Evolutionary conservation across 1,139 yeast species (phyloP).

Genomic region (Pichia norvegensis): DNA sequence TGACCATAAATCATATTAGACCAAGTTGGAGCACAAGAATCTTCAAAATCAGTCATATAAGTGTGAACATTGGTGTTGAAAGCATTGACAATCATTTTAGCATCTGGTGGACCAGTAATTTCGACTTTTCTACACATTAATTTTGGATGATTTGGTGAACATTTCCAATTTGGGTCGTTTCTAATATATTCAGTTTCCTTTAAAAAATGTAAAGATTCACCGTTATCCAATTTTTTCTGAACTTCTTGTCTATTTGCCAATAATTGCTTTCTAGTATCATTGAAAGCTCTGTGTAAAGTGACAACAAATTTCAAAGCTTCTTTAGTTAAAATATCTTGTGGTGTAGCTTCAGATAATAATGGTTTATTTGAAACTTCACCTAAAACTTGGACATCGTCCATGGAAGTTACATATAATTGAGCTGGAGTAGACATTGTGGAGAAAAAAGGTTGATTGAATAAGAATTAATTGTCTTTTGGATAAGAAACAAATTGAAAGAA

Average conservation of each 20-base stretch:
- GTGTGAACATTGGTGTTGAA: slow-evolving; percentile 83
- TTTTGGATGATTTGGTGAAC: slow-evolving; percentile 57
- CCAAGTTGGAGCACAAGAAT: slow-evolving; percentile 96
- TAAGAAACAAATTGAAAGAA: too few relatives aligned
- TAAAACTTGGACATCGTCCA: slow-evolving; percentile 58
- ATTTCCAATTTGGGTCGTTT: slow-evolving; percentile 68
- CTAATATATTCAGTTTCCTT: slow-evolving; percentile 61
- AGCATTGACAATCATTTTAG: slow-evolving; percentile 92
- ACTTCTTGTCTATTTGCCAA: slow-evolving; percentile 53
- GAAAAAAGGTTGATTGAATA: too few relatives aligned
- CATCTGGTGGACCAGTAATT: slow-evolving; percentile 87
- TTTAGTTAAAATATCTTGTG: slow-evolving; percentile 37
- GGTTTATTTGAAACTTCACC: slow-evolving; percentile 58
- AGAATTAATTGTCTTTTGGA: too few relatives aligned
- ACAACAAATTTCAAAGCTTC: slow-evolving; percentile 68
- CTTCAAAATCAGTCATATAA: slow-evolving; percentile 94
- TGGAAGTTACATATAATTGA: slow-evolving; percentile 24
- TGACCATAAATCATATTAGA: slow-evolving; percentile 80
- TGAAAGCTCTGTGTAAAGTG: slow-evolving; percentile 64
- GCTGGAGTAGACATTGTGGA: slow-evolving; percentile 17
- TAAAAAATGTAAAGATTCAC: slow-evolving; percentile 52
- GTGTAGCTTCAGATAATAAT: slow-evolving; percentile 44
- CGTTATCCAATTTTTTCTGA: slow-evolving; percentile 54
- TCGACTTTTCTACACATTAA: slow-evolving; percentile 35
- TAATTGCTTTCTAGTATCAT: slow-evolving; percentile 48